phyloP scores from a whole-genome alignment of 768 basidiomycete genomes.

The Boletus huronensis region DNA sequence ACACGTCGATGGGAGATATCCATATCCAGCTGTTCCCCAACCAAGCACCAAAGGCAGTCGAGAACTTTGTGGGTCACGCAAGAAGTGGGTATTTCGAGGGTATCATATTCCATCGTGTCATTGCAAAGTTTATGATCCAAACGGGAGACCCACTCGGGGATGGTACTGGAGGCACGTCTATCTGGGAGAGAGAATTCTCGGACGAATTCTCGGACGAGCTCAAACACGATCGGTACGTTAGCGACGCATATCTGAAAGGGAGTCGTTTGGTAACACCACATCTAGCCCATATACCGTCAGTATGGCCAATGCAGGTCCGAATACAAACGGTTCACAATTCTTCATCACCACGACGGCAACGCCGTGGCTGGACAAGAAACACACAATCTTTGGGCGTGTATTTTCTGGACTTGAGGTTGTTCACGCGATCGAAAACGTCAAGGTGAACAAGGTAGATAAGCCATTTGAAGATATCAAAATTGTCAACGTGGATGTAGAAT shows the following conservation, averaged over 20 bases:
- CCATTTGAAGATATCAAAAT: conserved; percentile 95
- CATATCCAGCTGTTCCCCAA: conserved; percentile 86
- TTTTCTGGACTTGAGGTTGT: conserved; percentile 85
- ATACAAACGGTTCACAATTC: conserved; percentile 95
- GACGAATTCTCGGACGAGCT: conserved; percentile 90
- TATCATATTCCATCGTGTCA: conserved; percentile 94
- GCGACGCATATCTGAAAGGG: background rate
- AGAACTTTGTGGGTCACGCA: conserved; percentile 94
- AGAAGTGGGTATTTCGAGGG: conserved; percentile 89
- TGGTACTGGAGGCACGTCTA: conserved; percentile 86
- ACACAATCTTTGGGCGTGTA: conserved; percentile 91
- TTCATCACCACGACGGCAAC: conserved; percentile 96
- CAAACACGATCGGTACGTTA: conserved; percentile 79
- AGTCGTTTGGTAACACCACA: background rate
- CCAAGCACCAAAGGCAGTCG: conserved; percentile 91
- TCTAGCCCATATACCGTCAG: conserved; percentile 88
- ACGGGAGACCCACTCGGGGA: conserved; percentile 95
- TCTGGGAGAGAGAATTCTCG: conserved; percentile 89
- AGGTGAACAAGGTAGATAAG: conserved; percentile 80
- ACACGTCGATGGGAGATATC: conserved; percentile 95
- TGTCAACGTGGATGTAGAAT: conserved; percentile 72
- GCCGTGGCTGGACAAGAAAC: conserved; percentile 89
- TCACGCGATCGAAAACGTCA: conserved; percentile 88
- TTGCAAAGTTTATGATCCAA: conserved; percentile 98
- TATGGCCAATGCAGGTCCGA: conserved; percentile 91